Evolutionary conservation across 768 basidiomycete species (phyloP).

Genomic region (Cyclocybe aegerita): DNA sequence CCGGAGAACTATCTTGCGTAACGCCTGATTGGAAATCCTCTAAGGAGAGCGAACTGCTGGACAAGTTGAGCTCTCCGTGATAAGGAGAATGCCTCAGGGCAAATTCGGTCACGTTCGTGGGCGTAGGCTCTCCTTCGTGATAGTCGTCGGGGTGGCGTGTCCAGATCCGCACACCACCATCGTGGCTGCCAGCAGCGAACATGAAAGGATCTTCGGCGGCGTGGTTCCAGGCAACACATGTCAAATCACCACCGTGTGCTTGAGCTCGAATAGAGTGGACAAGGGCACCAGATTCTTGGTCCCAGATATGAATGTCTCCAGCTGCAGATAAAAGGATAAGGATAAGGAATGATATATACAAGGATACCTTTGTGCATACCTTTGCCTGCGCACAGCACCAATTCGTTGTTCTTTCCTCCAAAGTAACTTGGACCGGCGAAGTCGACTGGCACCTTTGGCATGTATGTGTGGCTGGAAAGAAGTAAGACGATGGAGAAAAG

Average conservation of each 20-base stretch:
- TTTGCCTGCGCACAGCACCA: constrained; percentile 79
- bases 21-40: not conserved
- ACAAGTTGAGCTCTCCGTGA: constrained; percentile 7
- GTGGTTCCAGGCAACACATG: constrained; percentile 81
- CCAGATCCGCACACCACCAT: constrained; percentile 77
- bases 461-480: constrained; percentile 64
- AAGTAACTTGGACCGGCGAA: constrained; percentile 84
- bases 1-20: no score
- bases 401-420: constrained; percentile 75
- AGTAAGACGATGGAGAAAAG: constrained; percentile 4
- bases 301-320: constrained; percentile 87
- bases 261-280: constrained; percentile 71
- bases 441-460: constrained; percentile 65
- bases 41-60: constrained; percentile 11
- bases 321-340: constrained; percentile 36
- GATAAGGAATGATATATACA: not conserved
- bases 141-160: constrained; percentile 39
- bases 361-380: constrained; percentile 31
- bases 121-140: constrained; percentile 8
- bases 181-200: constrained; percentile 78
- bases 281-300: constrained; percentile 72
- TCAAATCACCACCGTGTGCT: constrained; percentile 65
- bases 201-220: constrained; percentile 63
- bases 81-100: constrained; percentile 14
- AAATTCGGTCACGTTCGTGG: constrained; percentile 5